Conservation (phyloP, 2,329 filamentous ascomycete species). For the Sordariomycetes sp. region DNA sequence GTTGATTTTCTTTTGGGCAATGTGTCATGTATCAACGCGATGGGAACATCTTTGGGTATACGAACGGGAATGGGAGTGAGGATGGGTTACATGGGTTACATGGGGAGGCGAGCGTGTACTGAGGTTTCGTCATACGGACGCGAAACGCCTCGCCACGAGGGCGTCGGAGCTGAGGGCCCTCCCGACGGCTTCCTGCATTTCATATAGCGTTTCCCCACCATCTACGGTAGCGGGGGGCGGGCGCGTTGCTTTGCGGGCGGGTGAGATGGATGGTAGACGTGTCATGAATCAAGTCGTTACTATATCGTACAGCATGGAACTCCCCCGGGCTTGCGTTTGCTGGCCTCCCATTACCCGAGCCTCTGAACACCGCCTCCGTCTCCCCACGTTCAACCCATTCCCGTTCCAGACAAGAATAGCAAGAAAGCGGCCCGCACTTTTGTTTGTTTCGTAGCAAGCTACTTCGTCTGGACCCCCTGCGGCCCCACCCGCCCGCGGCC, state of each 20-base stretch:
- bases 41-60: background rate
- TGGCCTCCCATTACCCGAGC: background rate
- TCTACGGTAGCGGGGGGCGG: too few species aligned
- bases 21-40: background rate
- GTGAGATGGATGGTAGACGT: background rate
- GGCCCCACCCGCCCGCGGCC: background rate
- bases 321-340: background rate
- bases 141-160: too few species aligned
- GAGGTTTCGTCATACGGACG: too few species aligned
- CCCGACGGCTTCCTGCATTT: too few species aligned
- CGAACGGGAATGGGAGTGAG: background rate
- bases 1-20: background rate
- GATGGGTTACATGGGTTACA: too few species aligned
- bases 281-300: background rate
- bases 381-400: background rate
- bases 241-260: background rate
- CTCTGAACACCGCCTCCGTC: background rate
- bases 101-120: too few species aligned
- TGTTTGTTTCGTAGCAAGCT: background rate
- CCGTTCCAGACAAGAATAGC: background rate
- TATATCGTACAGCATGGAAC: background rate
- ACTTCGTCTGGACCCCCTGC: background rate
- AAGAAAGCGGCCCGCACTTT: conserved; percentile 1
- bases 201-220: too few species aligned
- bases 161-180: too few species aligned